Evolutionary conservation across 2,329 filamentous ascomycete genomes (phyloP), one percentile per base, ranked within the genome.

Genomic region (Trichophyton rubrum): DNA sequence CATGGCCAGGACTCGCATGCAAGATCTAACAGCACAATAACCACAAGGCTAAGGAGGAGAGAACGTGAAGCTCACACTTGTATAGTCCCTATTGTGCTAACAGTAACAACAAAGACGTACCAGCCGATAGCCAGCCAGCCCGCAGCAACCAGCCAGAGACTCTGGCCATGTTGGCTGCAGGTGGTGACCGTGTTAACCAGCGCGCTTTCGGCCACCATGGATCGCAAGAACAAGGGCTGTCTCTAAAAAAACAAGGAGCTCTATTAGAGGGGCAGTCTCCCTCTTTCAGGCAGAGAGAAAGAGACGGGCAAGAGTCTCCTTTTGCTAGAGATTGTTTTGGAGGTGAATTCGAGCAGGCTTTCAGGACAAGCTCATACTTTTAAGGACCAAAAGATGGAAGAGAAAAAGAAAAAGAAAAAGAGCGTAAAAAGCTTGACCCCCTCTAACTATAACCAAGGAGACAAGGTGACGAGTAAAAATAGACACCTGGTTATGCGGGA

Each of bases 71-170:
- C 75, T 67, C 76, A 85, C 83, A 86, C 74, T 69, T 84, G 82
- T 59, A 75, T 71, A 68, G 82, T 80, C 58, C 84, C 84, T 67
- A 86, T 76, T 47, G 73, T 71, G 68, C 80, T 83, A 43, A 87
- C 82, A 24, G 75, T 64, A 65, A 78, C 75, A 61, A 86, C 81
- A 60, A 77, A 73, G 56, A 77, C 64, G 66, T 81, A 84, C 82
- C 82, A 85, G 64, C 78, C 73, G 65, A 84, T 70, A 64, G 71
- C 71, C 51, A 73, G 67, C 72, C 78, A 80, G 65, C 74, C 76
- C 62, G 72, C 67, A 38, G 74, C 78, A 64, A 78, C 67, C 56
- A 76, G 66, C 69, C 67, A 68, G 55, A 62, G 62, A 35, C 51
- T 40, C 47, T 33, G 43, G 8, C 62, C 61, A 57, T 47, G 60